Base-by-base conservation (phyloP, 2,329 filamentous ascomycete genomes). In the Dactylellina parvicollis region DNA sequence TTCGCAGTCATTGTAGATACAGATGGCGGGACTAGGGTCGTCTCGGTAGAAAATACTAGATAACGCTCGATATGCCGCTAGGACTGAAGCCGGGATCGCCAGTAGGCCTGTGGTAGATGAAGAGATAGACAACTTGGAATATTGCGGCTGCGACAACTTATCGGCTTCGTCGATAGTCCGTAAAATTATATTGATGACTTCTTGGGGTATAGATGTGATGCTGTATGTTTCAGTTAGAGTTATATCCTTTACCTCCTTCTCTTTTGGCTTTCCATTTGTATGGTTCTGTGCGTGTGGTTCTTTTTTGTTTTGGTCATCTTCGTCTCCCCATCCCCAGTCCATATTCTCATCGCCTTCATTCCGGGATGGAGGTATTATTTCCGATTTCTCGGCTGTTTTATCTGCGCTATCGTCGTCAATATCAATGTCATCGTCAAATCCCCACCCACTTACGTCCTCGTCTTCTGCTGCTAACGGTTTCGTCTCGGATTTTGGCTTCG, bases 241-340 rank as follows among this genome's bases (percentile, higher is more conserved):
- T 70, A 98, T 82, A 79, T 95, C 90, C 62, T 60, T 77, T 34
- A 56, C 47, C 4, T 61, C 60, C 26, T 66, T 66, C 28, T 50
- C 60, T 18, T 70, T 55, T 75, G 73, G 28, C 73, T 74, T 42
- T 24, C 30, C 76, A 40, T 78, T 77, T 40, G 75, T 60, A 71
- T 80, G 77, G 24, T 77, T 76, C 4, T 73, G 14, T 24, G 38
- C 38, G 34, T 75, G 16, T 4, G 77, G 44, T 30, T 78, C 49
- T 20, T 75, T 55, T 47, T 77, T 55, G 18, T 60, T 44, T 2
- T 26, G 10, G 4, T 90, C 90, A 36, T 92, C 84, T 14, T 88
- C 92, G 20, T 88, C 90, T 91, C 92, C 96, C 2, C 90, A 92
- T 90, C 92, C 96, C 24, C 92, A 91, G 73, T 92, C 91, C 12